Conservation (phyloP, 257 asterid genomes). For the Paulownia fortunei region DNA sequence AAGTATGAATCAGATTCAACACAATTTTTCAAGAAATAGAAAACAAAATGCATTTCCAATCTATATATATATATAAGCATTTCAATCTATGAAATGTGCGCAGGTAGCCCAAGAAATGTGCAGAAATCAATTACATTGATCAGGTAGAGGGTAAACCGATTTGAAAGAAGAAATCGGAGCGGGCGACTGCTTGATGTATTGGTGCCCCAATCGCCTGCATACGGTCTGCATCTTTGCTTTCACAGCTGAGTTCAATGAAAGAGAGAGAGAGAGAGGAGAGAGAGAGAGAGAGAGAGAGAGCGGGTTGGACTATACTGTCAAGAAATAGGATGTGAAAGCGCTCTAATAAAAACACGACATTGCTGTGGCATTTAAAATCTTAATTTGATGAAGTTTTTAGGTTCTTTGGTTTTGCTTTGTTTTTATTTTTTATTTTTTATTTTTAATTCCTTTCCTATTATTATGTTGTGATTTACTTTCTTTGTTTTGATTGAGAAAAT, state of each 20-base stretch:
- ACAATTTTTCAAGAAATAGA: neutral
- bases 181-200: conserved; percentile 44
- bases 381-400: too few species aligned
- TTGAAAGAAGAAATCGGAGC: conserved; percentile 47
- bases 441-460: neutral
- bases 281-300: neutral
- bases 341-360: neutral
- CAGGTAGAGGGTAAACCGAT: conserved; percentile 45
- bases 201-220: conserved; percentile 61
- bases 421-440: too few species aligned
- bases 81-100: neutral
- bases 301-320: neutral
- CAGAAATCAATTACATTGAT: conserved; percentile 54
- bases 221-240: conserved; percentile 63
- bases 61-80: too few species aligned
- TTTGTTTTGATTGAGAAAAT: too few species aligned
- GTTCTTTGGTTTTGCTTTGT: too few species aligned
- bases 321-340: neutral
- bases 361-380: neutral
- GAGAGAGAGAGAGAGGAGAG: neutral
- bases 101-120: conserved; percentile 35
- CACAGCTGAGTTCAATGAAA: conserved; percentile 30
- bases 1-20: conserved; percentile 17
- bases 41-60: too few species aligned
- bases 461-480: too few species aligned